Evolutionary conservation across 2,329 filamentous ascomycete species (phyloP).

Genomic region (Hysterium pulicare): DNA sequence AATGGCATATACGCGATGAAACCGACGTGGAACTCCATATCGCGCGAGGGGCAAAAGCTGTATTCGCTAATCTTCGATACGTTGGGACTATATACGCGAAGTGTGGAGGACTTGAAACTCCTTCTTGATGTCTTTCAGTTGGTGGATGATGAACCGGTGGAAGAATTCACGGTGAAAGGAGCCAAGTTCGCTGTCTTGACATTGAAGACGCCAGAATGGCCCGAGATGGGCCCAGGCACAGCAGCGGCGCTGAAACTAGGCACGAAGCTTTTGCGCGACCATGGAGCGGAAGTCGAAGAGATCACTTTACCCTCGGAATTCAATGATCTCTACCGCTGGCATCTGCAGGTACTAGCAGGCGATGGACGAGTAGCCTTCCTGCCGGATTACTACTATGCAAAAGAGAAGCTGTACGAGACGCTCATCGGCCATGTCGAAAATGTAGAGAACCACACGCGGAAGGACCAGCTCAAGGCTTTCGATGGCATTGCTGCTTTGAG

Average conservation of each 20-base stretch:
- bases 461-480: constrained; percentile 52
- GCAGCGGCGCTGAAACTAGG: constrained; percentile 34
- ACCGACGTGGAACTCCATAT: constrained; percentile 63
- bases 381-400: constrained; percentile 50
- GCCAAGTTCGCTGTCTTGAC: constrained; percentile 51
- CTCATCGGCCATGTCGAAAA: constrained; percentile 55
- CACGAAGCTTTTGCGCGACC: constrained; percentile 29
- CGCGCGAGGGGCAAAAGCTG: constrained; percentile 58
- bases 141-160: constrained; percentile 45
- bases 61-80: constrained; percentile 62
- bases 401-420: constrained; percentile 45
- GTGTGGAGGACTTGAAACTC: constrained; percentile 56
- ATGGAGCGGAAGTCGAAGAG: constrained; percentile 57
- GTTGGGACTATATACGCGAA: constrained; percentile 58
- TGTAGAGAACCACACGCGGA: constrained; percentile 39
- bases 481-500: constrained; percentile 54
- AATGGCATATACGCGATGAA: constrained; percentile 65
- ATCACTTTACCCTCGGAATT: constrained; percentile 53
- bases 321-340: constrained; percentile 50
- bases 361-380: constrained; percentile 56
- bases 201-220: constrained; percentile 53
- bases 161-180: constrained; percentile 39
- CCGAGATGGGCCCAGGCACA: constrained; percentile 35
- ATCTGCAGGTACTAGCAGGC: constrained; percentile 47
- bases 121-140: constrained; percentile 55